A percentile compares a stretch with the other conserved stretches of the same genome.
phyloP scores from a whole-genome alignment of 2,329 filamentous ascomycete genomes.

The Phyllosticta citriasiana region DNA sequence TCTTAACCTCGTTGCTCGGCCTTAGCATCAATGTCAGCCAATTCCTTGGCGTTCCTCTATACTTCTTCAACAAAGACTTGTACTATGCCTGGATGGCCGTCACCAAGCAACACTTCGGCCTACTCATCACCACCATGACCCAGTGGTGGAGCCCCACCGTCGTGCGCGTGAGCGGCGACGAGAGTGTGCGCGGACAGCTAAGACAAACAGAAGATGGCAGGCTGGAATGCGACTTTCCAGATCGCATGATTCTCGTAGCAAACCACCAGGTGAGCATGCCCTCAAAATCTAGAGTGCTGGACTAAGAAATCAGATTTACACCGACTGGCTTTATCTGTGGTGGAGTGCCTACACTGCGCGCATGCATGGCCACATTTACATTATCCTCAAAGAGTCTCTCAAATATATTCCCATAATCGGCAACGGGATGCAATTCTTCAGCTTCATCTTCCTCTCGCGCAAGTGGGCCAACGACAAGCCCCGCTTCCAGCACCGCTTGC shows the following conservation, averaged over 20 bases:
- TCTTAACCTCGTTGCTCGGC: constrained; percentile 2
- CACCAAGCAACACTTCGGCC: constrained; percentile 75
- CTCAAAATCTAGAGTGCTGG: background rate
- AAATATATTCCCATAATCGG: constrained; percentile 76
- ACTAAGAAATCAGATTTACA: constrained; percentile 52
- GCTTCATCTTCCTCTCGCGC: constrained; percentile 88
- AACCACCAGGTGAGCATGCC: constrained; percentile 57
- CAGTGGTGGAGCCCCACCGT: constrained; percentile 75
- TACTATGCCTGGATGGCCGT: constrained; percentile 80
- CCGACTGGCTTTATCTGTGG: constrained; percentile 91
- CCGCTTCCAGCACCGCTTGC: constrained; percentile 62
- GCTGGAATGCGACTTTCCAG: constrained; percentile 67
- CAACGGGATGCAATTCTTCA: constrained; percentile 73
- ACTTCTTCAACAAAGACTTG: constrained; percentile 60
- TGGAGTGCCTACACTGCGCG: constrained; percentile 72
- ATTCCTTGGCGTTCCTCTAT: constrained; percentile 61
- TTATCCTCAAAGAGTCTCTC: constrained; percentile 80
- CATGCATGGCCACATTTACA: constrained; percentile 80
- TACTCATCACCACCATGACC: constrained; percentile 68
- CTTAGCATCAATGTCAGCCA: constrained; percentile 52
- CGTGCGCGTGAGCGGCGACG: constrained; percentile 73
- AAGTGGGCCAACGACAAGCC: constrained; percentile 76
- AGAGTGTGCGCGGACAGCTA: constrained; percentile 66
- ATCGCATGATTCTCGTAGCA: constrained; percentile 70
- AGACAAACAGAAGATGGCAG: constrained; percentile 57